phyloP scores from a whole-genome alignment of 495 filamentous ascomycete species.

The Chaetomium tenue region DNA sequence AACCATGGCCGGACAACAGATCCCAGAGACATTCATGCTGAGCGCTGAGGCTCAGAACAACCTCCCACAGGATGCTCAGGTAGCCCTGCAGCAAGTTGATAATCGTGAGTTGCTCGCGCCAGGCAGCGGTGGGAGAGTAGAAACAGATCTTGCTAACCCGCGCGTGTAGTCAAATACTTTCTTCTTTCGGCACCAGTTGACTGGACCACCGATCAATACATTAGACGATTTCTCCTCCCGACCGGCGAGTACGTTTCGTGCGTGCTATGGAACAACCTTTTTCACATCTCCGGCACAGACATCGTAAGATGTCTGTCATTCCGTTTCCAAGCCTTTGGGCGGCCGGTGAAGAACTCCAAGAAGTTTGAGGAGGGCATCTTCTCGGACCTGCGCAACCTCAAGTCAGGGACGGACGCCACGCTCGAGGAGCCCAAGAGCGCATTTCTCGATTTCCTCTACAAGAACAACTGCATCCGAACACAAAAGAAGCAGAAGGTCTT shows the following conservation, averaged over 20 bases:
- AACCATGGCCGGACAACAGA: slow-evolving; percentile 60
- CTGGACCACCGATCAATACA: slow-evolving; percentile 95
- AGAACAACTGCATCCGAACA: slow-evolving; percentile 99
- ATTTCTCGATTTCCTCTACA: slow-evolving; percentile 98
- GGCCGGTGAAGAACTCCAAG: slow-evolving; percentile 98
- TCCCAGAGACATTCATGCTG: slow-evolving; percentile 98
- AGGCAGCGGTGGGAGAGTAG: background rate
- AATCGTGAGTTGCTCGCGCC: slow-evolving; percentile 67
- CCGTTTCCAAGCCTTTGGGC: slow-evolving; percentile 96
- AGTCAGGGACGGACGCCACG: slow-evolving; percentile 97
- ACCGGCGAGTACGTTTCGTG: slow-evolving; percentile 99
- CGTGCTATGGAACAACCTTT: slow-evolving; percentile 96
- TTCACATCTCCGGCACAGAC: slow-evolving; percentile 98
- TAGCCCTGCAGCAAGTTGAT: slow-evolving; percentile 96
- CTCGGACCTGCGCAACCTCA: slow-evolving; percentile 95
- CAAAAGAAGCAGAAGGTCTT: slow-evolving; percentile 99
- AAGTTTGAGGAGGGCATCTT: slow-evolving; percentile 99
- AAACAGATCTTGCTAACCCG: slow-evolving; percentile 17
- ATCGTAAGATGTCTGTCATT: slow-evolving; percentile 98
- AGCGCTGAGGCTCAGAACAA: slow-evolving; percentile 94
- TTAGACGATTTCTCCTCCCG: slow-evolving; percentile 88
- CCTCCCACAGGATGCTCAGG: slow-evolving; percentile 92
- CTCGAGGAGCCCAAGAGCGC: slow-evolving; percentile 98
- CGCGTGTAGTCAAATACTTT: slow-evolving; percentile 88
- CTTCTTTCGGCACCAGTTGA: slow-evolving; percentile 97